These are phyloP conservation scores for Persicaria maculosa DNA, from an alignment of 148 eudicot genomes.

Conservation along the genomic window DNA sequence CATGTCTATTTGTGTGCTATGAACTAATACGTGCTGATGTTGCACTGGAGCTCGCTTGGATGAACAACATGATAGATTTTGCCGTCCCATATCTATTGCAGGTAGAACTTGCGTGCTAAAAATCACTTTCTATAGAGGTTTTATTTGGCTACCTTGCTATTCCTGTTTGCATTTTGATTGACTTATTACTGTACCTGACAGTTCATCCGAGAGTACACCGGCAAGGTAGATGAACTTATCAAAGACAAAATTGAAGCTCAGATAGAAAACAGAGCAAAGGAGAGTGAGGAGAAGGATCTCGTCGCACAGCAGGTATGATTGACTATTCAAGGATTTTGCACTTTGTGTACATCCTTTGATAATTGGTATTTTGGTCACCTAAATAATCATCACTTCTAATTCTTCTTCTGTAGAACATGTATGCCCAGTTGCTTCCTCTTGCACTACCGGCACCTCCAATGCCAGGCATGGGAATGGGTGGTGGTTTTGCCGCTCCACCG, in stretches of 20 bases:
- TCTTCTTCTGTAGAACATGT: conserved; percentile 66
- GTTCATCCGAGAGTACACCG: conserved; percentile 94
- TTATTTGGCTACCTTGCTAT: not conserved
- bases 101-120: conserved; percentile 27
- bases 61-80: conserved; percentile 92
- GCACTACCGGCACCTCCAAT: conserved; percentile 96
- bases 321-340: not conserved
- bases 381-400: not conserved
- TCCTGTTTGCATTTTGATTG: not conserved
- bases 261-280: conserved; percentile 73
- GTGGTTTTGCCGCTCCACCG: conserved; percentile 42
- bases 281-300: conserved; percentile 76
- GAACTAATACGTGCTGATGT: conserved; percentile 84
- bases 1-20: conserved; percentile 92
- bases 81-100: conserved; percentile 96
- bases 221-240: conserved; percentile 92
- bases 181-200: conserved; percentile 21
- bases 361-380: not conserved
- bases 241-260: conserved; percentile 75
- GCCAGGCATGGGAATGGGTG: conserved; percentile 82
- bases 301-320: conserved; percentile 70
- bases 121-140: not conserved
- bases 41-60: conserved; percentile 94
- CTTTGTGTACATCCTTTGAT: not conserved
- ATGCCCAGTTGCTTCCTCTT: conserved; percentile 90